phyloP scores from a whole-genome alignment of 2,329 filamentous ascomycete genomes.

The Kalmusia sp. region DNA sequence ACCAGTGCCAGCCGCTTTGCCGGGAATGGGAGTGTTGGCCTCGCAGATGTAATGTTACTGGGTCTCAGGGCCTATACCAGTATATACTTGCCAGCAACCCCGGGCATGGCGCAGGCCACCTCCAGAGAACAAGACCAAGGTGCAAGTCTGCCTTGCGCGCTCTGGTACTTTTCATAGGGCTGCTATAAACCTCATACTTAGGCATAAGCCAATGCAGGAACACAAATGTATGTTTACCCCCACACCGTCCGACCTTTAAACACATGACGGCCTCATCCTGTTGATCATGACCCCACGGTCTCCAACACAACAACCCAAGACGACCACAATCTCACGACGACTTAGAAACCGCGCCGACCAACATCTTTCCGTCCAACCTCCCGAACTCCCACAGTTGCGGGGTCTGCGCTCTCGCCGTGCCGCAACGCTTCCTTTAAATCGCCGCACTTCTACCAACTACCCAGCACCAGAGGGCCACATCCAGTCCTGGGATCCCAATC shows the following conservation, averaged over 20 bases:
- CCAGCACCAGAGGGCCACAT: slow-evolving; percentile 31
- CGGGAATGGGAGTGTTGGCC: slow-evolving; percentile 44
- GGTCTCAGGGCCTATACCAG: slow-evolving; percentile 40
- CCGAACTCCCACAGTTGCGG: slow-evolving; percentile 39
- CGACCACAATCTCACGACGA: slow-evolving; percentile 44
- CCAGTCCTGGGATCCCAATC: slow-evolving; percentile 32
- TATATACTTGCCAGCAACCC: slow-evolving; percentile 40
- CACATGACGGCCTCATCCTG: slow-evolving; percentile 36
- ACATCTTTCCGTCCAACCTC: slow-evolving; percentile 35
- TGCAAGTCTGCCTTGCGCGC: slow-evolving; percentile 41
- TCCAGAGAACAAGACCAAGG: slow-evolving; percentile 32
- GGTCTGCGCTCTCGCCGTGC: slow-evolving; percentile 39
- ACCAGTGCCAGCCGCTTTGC: slow-evolving; percentile 45
- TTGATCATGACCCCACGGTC: slow-evolving; percentile 46
- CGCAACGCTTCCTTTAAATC: slow-evolving; percentile 37
- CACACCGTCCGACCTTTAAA: slow-evolving; percentile 31
- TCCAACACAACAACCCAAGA: slow-evolving; percentile 35
- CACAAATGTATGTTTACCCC: slow-evolving; percentile 44
- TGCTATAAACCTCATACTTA: slow-evolving; percentile 33
- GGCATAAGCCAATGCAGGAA: slow-evolving; percentile 29
- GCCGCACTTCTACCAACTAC: slow-evolving; percentile 39
- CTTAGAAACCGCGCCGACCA: slow-evolving; percentile 40
- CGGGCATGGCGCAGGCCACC: slow-evolving; percentile 43
- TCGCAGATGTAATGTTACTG: slow-evolving; percentile 34
- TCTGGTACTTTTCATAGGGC: slow-evolving; percentile 34